Conservation (phyloP, 2,329 filamentous ascomycete species). For the Gremmenia infestans region DNA sequence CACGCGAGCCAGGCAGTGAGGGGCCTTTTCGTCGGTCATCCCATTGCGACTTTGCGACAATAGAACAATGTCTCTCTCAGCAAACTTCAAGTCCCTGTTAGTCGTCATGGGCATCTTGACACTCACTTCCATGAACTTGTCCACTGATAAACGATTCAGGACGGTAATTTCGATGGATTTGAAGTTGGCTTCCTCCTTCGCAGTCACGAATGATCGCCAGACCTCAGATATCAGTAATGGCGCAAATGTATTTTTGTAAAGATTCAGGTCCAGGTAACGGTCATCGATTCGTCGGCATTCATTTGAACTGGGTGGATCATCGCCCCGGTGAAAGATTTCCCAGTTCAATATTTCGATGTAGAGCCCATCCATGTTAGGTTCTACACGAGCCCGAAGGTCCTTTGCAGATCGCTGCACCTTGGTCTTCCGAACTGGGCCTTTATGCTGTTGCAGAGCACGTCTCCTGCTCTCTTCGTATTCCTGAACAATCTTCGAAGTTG, state of each 20-base stretch:
- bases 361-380: slow-evolving; percentile 79
- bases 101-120: slow-evolving; percentile 69
- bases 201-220: slow-evolving; percentile 89
- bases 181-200: slow-evolving; percentile 78
- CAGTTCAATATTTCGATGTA: slow-evolving; percentile 85
- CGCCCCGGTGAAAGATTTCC: slow-evolving; percentile 89
- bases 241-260: slow-evolving; percentile 87
- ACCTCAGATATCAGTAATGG: slow-evolving; percentile 88
- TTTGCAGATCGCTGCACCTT: slow-evolving; percentile 78
- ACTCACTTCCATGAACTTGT: slow-evolving; percentile 88
- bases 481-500: slow-evolving; percentile 26
- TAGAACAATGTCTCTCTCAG: slow-evolving; percentile 84
- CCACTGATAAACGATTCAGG: slow-evolving; percentile 80
- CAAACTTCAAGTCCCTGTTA: slow-evolving; percentile 66
- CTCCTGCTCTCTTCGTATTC: slow-evolving; percentile 43
- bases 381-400: slow-evolving; percentile 88
- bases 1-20: slow-evolving; percentile 83
- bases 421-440: slow-evolving; percentile 76
- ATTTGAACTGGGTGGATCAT: slow-evolving; percentile 74
- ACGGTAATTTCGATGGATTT: slow-evolving; percentile 85
- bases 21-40: slow-evolving; percentile 56
- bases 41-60: slow-evolving; percentile 72
- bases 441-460: slow-evolving; percentile 45
- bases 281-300: slow-evolving; percentile 73
- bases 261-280: slow-evolving; percentile 67